Base-by-base conservation (phyloP, 1,284 basidiomycete species). In the Hymenochaete sp. region DNA sequence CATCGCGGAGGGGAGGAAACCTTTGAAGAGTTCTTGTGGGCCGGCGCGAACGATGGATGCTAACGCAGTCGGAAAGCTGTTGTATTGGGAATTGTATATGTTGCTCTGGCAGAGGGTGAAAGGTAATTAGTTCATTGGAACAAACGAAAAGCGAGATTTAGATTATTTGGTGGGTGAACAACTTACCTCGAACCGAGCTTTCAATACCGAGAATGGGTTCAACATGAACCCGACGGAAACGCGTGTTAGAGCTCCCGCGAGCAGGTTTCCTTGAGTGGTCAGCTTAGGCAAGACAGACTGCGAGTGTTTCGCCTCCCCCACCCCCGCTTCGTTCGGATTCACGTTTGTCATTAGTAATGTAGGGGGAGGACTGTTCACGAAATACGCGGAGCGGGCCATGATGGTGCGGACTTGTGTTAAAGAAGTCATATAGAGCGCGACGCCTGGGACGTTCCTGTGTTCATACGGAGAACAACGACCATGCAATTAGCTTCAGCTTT, bases 181-280 rank as follows among this genome's bases (percentile, higher is more conserved):
- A 63, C 80, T 38, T 47, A 85, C 93, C 77, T 98, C 95, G 53
- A 86, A 96, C 10, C 95, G 77, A 18, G 95, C 90, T 65, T 99
- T 99, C 47, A 98, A 67, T 10, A 98, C 82, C 0, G 95, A 90
- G 54, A 98, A 82, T 0, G 95, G 96, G 59, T 95, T 98, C 49
- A 98, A 60, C 0, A 93, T 52, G 56, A 97, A 84, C 0, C 95
- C 95, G 1, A 98, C 88, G 0, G 70, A 71, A 9, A 92, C 83
- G 38, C 96, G 77, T 0, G 90, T 81, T 3, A 85, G 75, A 0
- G 92, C 93, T 1, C 95, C 95, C 0, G 95, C 85, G 9, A 96
- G 46, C 2, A 98, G 70, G 62, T 98, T 98, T 0, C 93, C 95
- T 49, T 78, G 71, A 33, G 67, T 75, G 0, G 81, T 82, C 4